Evolutionary conservation across 1,284 basidiomycete species (phyloP), one percentile per base, ranked within the genome.

Genomic region (Heterobasidion irregulare): DNA sequence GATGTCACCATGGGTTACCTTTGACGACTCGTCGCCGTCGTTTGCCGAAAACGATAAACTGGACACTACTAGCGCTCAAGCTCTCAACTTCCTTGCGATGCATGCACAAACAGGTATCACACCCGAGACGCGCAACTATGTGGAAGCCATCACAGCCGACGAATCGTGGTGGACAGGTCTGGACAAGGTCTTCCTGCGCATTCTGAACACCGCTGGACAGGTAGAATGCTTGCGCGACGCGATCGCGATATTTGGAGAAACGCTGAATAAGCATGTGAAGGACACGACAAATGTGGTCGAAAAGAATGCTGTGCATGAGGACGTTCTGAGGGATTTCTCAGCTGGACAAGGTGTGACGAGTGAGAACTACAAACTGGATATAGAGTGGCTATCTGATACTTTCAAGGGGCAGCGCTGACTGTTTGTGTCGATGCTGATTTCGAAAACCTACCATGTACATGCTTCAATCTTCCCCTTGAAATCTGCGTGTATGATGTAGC

Each of bases 1-100:
- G 12, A 67, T 72, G 46, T 73, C 70, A 0, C 72, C 71, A 0
- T 73, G 71, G 71, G 55, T 65, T 1, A 51, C 60, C 12, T 57
- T 68, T 38, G 61, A 61, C 26, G 57, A 54, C 7, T 52, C 53
- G 3, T 26, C 19, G 8, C 47, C 36, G 16, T 55, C 53, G 5
- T 49, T 49, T 19, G 18, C 8, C 32, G 32, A 36, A 34, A 50
- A 50, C 49, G 49, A 35, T n/a, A 35, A 50, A 15, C 12, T 34
- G 34, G 26, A 50, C 57, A 44, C 12, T 6, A 44, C 16, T 6
- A 44, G 41, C 41, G 12, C 13, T 44, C 5, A 4, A 16, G 16
- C 41, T 13, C 12, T 44, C 41, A 16, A 13, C 13, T 13, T 16
- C 7, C 16, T 44, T 16, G 16, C 16, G 16, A 44, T 16, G 13